Evolutionary conservation across 257 asterid species (phyloP).

Genomic region (Solanum chiquidenum): DNA sequence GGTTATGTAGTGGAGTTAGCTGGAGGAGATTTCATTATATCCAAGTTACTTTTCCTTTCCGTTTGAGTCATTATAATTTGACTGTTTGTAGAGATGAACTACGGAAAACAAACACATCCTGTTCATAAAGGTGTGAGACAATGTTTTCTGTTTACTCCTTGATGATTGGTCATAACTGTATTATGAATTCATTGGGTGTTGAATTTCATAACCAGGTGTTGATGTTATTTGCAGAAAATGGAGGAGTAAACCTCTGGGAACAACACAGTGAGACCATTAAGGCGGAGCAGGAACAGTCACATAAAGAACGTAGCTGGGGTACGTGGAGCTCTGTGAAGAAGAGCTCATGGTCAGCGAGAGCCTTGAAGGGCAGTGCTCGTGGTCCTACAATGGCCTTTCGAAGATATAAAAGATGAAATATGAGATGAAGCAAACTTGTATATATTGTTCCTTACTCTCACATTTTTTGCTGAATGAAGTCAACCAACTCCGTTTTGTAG

Average conservation of each 20-base stretch:
- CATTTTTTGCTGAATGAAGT: background rate
- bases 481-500: background rate
- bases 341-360: conserved; percentile 48
- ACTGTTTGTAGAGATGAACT: background rate
- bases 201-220: background rate
- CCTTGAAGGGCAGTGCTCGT: conserved; percentile 18
- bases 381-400: conserved; percentile 57
- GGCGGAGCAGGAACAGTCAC: conserved; percentile 41
- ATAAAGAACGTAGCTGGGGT: conserved; percentile 28
- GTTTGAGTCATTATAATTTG: background rate
- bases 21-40: background rate
- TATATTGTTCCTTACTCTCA: background rate
- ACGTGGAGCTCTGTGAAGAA: conserved; percentile 26
- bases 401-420: conserved; percentile 33
- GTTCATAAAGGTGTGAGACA: background rate
- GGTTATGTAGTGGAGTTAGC: background rate
- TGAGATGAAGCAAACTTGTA: conserved; percentile 11
- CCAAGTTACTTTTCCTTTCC: background rate
- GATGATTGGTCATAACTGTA: background rate
- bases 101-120: background rate
- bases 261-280: conserved; percentile 38
- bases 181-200: background rate
- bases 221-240: conserved; percentile 22
- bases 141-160: background rate
- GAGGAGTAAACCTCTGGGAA: conserved; percentile 51